phyloP scores from a whole-genome alignment of 768 basidiomycete species.

The Mycena sanguinolenta region DNA sequence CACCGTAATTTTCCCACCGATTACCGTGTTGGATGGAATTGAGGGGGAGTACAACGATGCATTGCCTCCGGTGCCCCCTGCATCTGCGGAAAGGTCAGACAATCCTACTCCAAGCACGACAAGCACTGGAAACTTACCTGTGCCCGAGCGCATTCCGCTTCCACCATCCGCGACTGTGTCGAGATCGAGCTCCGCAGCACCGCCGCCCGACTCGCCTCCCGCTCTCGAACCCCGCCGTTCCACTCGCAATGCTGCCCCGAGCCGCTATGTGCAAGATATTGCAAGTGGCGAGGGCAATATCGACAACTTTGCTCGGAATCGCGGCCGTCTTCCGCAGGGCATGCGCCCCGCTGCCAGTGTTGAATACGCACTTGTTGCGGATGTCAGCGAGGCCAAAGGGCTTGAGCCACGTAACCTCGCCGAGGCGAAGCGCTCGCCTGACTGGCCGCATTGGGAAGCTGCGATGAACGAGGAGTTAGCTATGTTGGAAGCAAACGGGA shows the following conservation, averaged over 20 bases:
- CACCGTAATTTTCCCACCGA: conserved; percentile 37
- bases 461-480: conserved; percentile 36
- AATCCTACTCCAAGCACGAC: too few relatives aligned
- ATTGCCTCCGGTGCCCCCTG: not conserved
- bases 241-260: too few relatives aligned
- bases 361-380: conserved; percentile 31
- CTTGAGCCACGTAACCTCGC: conserved; percentile 22
- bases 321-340: too few relatives aligned
- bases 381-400: conserved; percentile 24
- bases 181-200: too few relatives aligned
- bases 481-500: conserved; percentile 27
- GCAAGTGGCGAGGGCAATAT: too few relatives aligned
- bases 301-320: too few relatives aligned
- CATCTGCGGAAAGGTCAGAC: not conserved
- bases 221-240: too few relatives aligned
- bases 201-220: too few relatives aligned
- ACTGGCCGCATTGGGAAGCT: conserved; percentile 40
- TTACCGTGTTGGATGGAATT: conserved; percentile 34
- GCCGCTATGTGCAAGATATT: too few relatives aligned
- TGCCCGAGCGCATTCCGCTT: too few relatives aligned
- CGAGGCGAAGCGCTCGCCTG: conserved; percentile 24
- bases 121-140: too few relatives aligned
- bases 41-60: conserved; percentile 31
- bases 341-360: not conserved
- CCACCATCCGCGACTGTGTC: too few relatives aligned